Evolutionary conservation across 1,284 basidiomycete genomes (phyloP).

Genomic region (Cryptococcus sp.): DNA sequence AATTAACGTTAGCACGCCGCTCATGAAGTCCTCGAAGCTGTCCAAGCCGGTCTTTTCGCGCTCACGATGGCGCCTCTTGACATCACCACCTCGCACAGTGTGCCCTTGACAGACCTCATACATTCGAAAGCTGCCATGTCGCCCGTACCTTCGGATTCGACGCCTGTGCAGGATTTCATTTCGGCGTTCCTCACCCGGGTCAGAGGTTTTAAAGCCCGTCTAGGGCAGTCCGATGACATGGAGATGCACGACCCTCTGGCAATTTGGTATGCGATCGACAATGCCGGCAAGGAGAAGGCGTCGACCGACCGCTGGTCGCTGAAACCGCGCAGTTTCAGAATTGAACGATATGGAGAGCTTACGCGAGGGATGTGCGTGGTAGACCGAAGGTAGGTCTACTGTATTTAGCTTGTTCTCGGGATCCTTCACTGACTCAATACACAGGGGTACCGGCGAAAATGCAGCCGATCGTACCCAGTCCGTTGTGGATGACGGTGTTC

Average conservation of each 20-base stretch:
- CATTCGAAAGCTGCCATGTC: conserved; percentile 55
- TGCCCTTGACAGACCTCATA: conserved; percentile 68
- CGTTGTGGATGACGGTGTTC: too few species aligned
- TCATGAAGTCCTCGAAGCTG: conserved; percentile 54
- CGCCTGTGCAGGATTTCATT: conserved; percentile 67
- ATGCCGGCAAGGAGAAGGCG: conserved; percentile 41
- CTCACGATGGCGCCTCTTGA: conserved; percentile 77
- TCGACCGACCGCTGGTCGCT: conserved; percentile 40
- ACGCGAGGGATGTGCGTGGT: conserved; percentile 56
- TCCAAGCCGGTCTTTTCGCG: conserved; percentile 44
- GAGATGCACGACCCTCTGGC: conserved; percentile 62
- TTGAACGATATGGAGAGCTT: conserved; percentile 53
- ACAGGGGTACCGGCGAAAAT: too few species aligned
- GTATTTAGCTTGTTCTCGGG: too few species aligned
- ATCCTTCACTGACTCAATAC: too few species aligned
- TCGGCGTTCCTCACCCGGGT: conserved; percentile 75
- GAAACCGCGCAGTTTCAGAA: conserved; percentile 44
- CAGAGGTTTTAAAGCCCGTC: conserved; percentile 64
- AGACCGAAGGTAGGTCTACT: conserved; percentile 42
- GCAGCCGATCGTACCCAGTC: too few species aligned
- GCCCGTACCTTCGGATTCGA: conserved; percentile 43
- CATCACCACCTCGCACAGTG: conserved; percentile 73
- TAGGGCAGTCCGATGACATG: conserved; percentile 75
- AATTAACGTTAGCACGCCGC: conserved; percentile 62
- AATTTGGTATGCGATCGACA: conserved; percentile 58